Evolutionary conservation across 2,329 filamentous ascomycete genomes (phyloP).

Genomic region (Talaromyces sp.): DNA sequence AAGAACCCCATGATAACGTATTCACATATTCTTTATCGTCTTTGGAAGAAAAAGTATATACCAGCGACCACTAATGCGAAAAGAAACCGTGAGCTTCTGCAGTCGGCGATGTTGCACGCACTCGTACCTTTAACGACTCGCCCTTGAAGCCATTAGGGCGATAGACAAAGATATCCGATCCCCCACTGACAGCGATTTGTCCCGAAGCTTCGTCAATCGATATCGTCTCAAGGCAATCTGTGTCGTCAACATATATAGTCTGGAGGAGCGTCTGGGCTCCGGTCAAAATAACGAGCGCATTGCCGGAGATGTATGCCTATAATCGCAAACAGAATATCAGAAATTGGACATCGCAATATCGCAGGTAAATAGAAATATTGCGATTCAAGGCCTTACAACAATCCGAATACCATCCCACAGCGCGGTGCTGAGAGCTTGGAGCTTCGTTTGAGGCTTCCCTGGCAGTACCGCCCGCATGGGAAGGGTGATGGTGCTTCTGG

Average conservation of each 20-base stretch:
- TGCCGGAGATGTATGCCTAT: slow-evolving; percentile 84
- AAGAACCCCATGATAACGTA: slow-evolving; percentile 78
- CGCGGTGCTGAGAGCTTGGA: slow-evolving; percentile 70
- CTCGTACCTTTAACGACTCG: slow-evolving; percentile 64
- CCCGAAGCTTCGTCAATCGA: slow-evolving; percentile 75
- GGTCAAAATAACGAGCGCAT: slow-evolving; percentile 76
- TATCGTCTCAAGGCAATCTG: slow-evolving; percentile 65
- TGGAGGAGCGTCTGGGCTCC: slow-evolving; percentile 72
- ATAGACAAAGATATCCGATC: slow-evolving; percentile 66
- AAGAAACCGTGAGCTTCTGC: background rate
- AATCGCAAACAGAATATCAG: background rate
- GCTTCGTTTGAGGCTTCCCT: slow-evolving; percentile 69
- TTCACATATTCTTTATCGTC: slow-evolving; percentile 40
- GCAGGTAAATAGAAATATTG: background rate
- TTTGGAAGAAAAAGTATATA: slow-evolving; percentile 44
- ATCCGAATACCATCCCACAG: slow-evolving; percentile 68
- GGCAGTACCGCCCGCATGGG: slow-evolving; percentile 75
- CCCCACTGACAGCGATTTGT: slow-evolving; percentile 74
- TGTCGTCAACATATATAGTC: slow-evolving; percentile 81
- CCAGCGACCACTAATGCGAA: slow-evolving; percentile 52
- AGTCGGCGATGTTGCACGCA: background rate
- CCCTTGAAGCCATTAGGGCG: slow-evolving; percentile 66
- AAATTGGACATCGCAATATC: background rate
- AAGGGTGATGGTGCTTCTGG: slow-evolving; percentile 25
- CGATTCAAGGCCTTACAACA: slow-evolving; percentile 52